Evolutionary conservation across 192 early-diverging fungal genomes (phyloP).

Genomic region (Allomyces macrogynus): DNA sequence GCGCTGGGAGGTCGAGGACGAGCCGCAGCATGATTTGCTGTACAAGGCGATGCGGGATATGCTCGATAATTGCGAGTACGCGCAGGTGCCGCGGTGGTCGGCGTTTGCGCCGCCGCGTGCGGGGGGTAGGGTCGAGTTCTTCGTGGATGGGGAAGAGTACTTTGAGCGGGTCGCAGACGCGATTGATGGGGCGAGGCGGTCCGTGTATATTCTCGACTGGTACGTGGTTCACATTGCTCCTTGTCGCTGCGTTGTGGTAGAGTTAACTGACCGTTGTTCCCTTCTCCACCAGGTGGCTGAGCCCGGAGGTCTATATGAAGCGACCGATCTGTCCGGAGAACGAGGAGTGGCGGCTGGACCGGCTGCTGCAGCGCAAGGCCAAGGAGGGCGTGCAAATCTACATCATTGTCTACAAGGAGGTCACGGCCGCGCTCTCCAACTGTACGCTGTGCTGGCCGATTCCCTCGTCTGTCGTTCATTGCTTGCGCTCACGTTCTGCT

Average conservation of each 20-base stretch:
- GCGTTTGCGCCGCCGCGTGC: constrained; percentile 57
- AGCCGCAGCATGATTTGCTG: constrained; percentile 47
- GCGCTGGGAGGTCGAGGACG: constrained; percentile 44
- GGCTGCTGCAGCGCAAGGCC: constrained; percentile 56
- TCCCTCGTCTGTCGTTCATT: no score
- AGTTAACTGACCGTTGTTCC: constrained; percentile 42
- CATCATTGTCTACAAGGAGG: constrained; percentile 66
- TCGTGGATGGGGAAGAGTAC: constrained; percentile 38
- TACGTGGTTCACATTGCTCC: constrained; percentile 18
- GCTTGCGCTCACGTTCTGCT: no score
- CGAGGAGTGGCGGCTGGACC: constrained; percentile 57
- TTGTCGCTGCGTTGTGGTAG: no score
- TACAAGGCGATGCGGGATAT: constrained; percentile 35
- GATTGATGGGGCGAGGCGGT: constrained; percentile 9
- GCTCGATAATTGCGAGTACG: constrained; percentile 37
- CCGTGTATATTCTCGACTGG: no score
- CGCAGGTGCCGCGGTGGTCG: constrained; percentile 37
- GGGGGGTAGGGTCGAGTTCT: constrained; percentile 38
- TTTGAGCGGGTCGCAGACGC: constrained; percentile 4
- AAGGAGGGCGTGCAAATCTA: constrained; percentile 66
- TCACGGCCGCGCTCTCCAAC: constrained; percentile 40
- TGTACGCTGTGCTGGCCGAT: no score
- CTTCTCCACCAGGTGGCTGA: constrained; percentile 74
- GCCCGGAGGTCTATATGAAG: constrained; percentile 43
- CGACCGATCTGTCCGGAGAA: constrained; percentile 35